Evolutionary conservation across 2,329 filamentous ascomycete genomes (phyloP).

Genomic region (Hymenoscyphus repandus): DNA sequence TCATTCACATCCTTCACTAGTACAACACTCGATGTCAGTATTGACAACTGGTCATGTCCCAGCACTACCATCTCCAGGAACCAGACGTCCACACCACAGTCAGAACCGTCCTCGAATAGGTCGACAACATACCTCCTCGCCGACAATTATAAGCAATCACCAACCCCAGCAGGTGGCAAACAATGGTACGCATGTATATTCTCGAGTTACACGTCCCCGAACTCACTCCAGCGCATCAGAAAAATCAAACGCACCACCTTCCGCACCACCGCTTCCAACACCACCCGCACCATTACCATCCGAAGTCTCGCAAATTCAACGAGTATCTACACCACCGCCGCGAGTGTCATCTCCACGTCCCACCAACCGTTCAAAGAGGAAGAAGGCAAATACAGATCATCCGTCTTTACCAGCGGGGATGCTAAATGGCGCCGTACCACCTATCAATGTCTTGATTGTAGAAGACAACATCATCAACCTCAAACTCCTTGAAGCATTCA

Average conservation of each 20-base stretch:
- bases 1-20: conserved; percentile 21
- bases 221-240: conserved; percentile 53
- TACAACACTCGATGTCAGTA: conserved; percentile 69
- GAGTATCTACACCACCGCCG: conserved; percentile 38
- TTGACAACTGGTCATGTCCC: conserved; percentile 76
- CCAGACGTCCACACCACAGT: conserved; percentile 51
- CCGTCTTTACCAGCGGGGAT: conserved; percentile 53
- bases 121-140: conserved; percentile 75
- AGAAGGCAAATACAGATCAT: conserved; percentile 44
- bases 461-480: conserved; percentile 99
- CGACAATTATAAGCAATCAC: conserved; percentile 53
- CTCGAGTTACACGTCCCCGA: conserved; percentile 45
- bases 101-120: conserved; percentile 58
- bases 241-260: conserved; percentile 38
- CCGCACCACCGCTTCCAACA: conserved; percentile 45
- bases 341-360: conserved; percentile 45
- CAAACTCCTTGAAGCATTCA: conserved; percentile 87
- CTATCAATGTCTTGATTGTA: conserved; percentile 95
- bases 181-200: conserved; percentile 28
- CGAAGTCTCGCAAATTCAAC: conserved; percentile 39
- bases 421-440: conserved; percentile 79
- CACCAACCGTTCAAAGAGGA: conserved; percentile 42
- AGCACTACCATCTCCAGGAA: conserved; percentile 72
- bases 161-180: conserved; percentile 10
- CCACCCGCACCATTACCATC: conserved; percentile 50